A percentile compares a stretch with the other conserved stretches of the same genome.
These are phyloP conservation scores for Luffa aegyptiaca DNA, from an alignment of 306 rosid species.

Conservation along the genomic window DNA sequence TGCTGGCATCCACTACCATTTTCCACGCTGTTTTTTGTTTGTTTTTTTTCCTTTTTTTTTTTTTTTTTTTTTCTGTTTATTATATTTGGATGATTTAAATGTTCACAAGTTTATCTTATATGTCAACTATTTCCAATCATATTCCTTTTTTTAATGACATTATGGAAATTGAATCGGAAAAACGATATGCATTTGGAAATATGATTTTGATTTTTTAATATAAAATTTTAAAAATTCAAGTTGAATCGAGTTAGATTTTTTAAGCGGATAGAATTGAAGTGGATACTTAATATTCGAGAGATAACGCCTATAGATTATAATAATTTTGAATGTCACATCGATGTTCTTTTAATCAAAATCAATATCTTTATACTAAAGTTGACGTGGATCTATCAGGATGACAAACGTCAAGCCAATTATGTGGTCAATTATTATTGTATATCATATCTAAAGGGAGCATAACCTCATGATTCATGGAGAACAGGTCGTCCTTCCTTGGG, in stretches of 20 bases:
- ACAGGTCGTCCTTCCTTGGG: too few species aligned
- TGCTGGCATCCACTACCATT: constrained; percentile 1
- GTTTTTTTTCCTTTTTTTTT: background rate
- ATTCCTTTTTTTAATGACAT: background rate
- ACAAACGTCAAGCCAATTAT: background rate
- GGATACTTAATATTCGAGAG: too few species aligned
- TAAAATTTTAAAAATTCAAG: background rate
- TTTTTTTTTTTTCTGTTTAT: background rate
- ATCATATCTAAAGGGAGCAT: too few species aligned
- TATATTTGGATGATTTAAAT: background rate
- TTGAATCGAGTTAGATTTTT: too few species aligned
- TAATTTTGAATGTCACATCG: background rate
- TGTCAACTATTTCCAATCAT: background rate
- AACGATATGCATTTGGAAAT: background rate
- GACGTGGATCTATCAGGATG: background rate
- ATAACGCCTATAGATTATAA: too few species aligned
- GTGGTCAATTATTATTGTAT: background rate
- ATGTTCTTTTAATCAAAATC: too few species aligned
- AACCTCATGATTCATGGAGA: too few species aligned
- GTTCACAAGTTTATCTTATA: background rate
- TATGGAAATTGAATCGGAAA: background rate
- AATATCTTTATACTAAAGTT: background rate
- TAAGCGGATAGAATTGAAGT: too few species aligned
- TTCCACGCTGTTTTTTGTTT: background rate
- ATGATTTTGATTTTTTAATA: too few species aligned